Base-by-base conservation (phyloP, 139 green algal species). In the Closterium sp. region DNA sequence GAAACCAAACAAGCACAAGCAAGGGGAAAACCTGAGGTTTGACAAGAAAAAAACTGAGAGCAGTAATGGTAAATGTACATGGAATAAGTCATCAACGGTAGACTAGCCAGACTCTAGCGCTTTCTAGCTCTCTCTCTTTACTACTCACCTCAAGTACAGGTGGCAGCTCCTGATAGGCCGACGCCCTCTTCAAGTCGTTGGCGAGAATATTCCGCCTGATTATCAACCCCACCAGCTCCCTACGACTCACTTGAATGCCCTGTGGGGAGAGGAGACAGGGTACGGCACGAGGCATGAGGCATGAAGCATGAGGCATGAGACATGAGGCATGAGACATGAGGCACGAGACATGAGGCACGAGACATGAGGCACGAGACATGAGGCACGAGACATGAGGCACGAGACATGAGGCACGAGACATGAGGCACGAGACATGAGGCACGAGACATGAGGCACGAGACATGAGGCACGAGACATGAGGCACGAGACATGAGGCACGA, bases 161-260 rank as follows among this genome's bases (percentile, higher is more conserved):
- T 76, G 55, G 55, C 55, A 76, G 55, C 55, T 76, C 55, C 55
- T 76, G 55, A 76, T 76, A 76, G 1, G 55, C 12, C 55, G 55
- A 76, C 5, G 16, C 55, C 25, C 55, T 76, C 10, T 76, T 76
- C 55, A 76, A 76, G 12, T 76, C 55, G 55, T 76, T 76, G 35
- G 91, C 91, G 25, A 90, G 64, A 21, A 88, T 64, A 64, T 93
- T 93, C 43, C 91, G 86, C 19, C 87, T 64, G 88, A 87, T 38
- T 7, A 93, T 55, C n/a, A 93, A 43, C 8, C 66, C 87, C 34
- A 76, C 66, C 43, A 93, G 31, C 66, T 93, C 91, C 21, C 34
- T 34, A 5, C 86, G 87, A n/a, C 21, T 23, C 33, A 34, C 66
- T 33, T 33, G n/a, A 30, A 93, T 32, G 86, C 91, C 91, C 91